A percentile compares a stretch with the other conserved stretches of the same genome.
These are phyloP conservation scores for Umbelopsis sp. DNA, from an alignment of 371 early-diverging fungal species.

Conservation along the genomic window DNA sequence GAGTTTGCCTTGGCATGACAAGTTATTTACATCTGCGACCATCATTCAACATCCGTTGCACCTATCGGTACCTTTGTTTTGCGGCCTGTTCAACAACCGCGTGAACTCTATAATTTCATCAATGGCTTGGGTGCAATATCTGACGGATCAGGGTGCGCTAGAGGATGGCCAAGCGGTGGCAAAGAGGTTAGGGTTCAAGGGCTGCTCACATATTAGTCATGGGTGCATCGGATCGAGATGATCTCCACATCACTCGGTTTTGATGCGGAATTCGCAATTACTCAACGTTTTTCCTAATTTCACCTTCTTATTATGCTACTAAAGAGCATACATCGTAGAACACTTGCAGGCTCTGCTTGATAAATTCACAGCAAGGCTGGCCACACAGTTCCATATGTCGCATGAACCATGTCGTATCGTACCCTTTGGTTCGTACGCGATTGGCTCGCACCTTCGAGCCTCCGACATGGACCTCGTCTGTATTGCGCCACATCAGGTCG, in stretches of 20 bases:
- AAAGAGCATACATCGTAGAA: background rate
- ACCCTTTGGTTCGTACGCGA: slow-evolving; percentile 46
- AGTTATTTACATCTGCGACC: too few species aligned
- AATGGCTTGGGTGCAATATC: background rate
- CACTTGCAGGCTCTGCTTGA: background rate
- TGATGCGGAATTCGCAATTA: too few species aligned
- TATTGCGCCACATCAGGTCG: slow-evolving; percentile 30
- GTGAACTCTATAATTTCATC: background rate
- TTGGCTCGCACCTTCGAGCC: slow-evolving; percentile 35
- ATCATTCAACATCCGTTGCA: too few species aligned
- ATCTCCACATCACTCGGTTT: too few species aligned
- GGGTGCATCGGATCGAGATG: background rate
- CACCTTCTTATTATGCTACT: background rate
- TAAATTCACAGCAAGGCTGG: background rate
- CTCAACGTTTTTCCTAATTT: background rate
- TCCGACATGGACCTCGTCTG: slow-evolving; percentile 45
- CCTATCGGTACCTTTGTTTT: background rate
- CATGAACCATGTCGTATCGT: slow-evolving; percentile 24
- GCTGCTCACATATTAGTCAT: background rate
- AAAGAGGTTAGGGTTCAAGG: background rate
- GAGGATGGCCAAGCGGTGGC: background rate
- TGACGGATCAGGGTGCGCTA: background rate
- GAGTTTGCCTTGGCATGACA: too few species aligned
- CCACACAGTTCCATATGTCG: background rate
- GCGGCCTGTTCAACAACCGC: background rate